Percentiles rank a stretch among this genome's conserved stretches.
Conservation (phyloP, 805 yeast species). For the Saturnispora saitoi region DNA sequence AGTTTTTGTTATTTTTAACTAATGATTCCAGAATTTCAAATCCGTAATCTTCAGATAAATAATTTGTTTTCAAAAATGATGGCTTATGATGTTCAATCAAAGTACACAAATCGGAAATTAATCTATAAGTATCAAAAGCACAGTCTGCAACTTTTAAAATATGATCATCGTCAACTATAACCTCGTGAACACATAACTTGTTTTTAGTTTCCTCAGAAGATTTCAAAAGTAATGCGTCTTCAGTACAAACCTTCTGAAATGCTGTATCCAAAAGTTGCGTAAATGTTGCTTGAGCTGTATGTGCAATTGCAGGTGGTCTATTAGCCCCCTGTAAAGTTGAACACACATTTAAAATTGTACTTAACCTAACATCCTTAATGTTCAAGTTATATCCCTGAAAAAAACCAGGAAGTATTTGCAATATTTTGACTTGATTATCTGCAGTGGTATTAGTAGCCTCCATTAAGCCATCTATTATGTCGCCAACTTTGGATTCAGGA, state of each 20-base stretch:
- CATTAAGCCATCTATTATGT: constrained; percentile 55
- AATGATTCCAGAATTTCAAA: constrained; percentile 80
- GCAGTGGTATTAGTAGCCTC: constrained; percentile 69
- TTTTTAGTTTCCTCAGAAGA: constrained; percentile 25
- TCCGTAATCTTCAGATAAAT: constrained; percentile 56
- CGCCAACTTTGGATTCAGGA: constrained; percentile 42
- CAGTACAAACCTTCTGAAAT: constrained; percentile 54
- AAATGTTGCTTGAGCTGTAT: constrained; percentile 88
- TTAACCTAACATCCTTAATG: constrained; percentile 47
- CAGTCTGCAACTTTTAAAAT: constrained; percentile 37
- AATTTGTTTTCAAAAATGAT: constrained; percentile 40
- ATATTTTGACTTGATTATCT: constrained; percentile 77
- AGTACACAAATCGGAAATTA: constrained; percentile 66
- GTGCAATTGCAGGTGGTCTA: constrained; percentile 67
- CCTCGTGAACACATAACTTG: constrained; percentile 22
- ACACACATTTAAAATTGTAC: constrained; percentile 58
- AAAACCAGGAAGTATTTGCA: constrained; percentile 74
- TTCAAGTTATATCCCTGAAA: constrained; percentile 52
- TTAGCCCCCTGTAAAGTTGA: constrained; percentile 61
- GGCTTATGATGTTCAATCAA: constrained; percentile 54
- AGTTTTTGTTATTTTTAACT: constrained; percentile 48
- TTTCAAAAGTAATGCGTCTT: constrained; percentile 26
- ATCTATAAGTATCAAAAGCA: constrained; percentile 61
- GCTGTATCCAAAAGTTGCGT: constrained; percentile 76
- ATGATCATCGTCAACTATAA: constrained; percentile 39